A percentile compares a stretch with the other conserved stretches of the same genome.
These are phyloP conservation scores for Lobosporangium transversale DNA, from an alignment of 192 early-diverging fungal genomes.

Conservation along the genomic window DNA sequence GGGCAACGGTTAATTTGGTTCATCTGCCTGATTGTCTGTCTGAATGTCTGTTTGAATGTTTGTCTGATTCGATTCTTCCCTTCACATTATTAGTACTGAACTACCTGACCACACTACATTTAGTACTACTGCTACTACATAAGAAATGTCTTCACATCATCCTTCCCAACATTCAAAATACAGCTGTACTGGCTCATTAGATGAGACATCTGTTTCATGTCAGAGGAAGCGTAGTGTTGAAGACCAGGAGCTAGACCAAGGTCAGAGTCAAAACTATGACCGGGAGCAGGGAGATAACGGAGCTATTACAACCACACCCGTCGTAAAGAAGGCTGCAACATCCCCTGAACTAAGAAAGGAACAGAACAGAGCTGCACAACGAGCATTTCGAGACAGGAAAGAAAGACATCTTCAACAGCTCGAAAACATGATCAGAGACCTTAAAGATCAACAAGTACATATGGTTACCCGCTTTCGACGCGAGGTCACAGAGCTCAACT, in stretches of 20 bases:
- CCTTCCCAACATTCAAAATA: too few relatives aligned
- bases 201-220: too few relatives aligned
- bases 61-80: too few relatives aligned
- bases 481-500: conserved; percentile 41
- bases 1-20: too few relatives aligned
- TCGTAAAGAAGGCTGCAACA: conserved; percentile 53
- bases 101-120: too few relatives aligned
- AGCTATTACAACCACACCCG: conserved; percentile 2
- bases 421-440: conserved; percentile 74
- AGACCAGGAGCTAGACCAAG: neutral
- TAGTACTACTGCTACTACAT: too few relatives aligned
- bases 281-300: neutral
- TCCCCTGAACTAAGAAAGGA: conserved; percentile 66
- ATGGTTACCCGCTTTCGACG: conserved; percentile 38
- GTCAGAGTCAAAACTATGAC: neutral
- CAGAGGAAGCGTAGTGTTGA: too few relatives aligned
- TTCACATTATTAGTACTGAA: too few relatives aligned
- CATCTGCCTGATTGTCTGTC: too few relatives aligned
- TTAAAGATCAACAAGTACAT: conserved; percentile 66
- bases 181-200: neutral
- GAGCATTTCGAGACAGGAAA: conserved; percentile 89
- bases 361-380: conserved; percentile 89
- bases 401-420: conserved; percentile 78
- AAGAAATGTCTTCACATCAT: too few relatives aligned
- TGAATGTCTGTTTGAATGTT: too few relatives aligned